phyloP scores from a whole-genome alignment of 1,139 yeast species.

The Yamadazyma diddensiae region DNA sequence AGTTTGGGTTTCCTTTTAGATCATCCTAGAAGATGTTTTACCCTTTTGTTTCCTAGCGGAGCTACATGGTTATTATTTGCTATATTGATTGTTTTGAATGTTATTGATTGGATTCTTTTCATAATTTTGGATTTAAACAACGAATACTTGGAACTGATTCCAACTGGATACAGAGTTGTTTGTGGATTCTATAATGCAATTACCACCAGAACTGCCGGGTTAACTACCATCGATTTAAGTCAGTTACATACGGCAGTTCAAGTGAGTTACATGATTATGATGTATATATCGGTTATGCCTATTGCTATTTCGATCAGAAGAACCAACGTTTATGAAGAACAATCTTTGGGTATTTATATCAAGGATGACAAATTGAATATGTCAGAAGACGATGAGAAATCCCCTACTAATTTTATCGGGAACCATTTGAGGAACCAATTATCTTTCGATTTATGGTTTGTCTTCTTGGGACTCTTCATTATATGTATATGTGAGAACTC shows the following conservation, averaged over 20 bases:
- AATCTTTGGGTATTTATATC: slow-evolving; percentile 80
- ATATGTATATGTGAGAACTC: slow-evolving; percentile 83
- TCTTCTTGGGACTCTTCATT: slow-evolving; percentile 80
- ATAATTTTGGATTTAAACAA: slow-evolving; percentile 70
- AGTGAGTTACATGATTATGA: slow-evolving; percentile 92
- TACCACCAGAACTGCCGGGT: slow-evolving; percentile 93
- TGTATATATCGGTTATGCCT: slow-evolving; percentile 96
- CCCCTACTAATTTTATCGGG: slow-evolving; percentile 65
- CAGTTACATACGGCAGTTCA: slow-evolving; percentile 85
- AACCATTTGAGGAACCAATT: slow-evolving; percentile 89
- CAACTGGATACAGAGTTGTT: slow-evolving; percentile 66
- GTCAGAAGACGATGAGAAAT: slow-evolving; percentile 32
- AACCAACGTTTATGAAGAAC: slow-evolving; percentile 97
- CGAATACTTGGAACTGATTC: slow-evolving; percentile 43
- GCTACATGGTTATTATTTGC: slow-evolving; percentile 95
- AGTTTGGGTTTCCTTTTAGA: slow-evolving; percentile 83
- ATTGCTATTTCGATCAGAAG: slow-evolving; percentile 93
- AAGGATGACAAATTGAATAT: slow-evolving; percentile 33
- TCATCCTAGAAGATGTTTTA: slow-evolving; percentile 96
- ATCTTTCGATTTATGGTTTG: slow-evolving; percentile 93
- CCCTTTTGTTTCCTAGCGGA: slow-evolving; percentile 82
- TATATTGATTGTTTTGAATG: slow-evolving; percentile 69
- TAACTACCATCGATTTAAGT: slow-evolving; percentile 66
- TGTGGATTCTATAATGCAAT: slow-evolving; percentile 90
- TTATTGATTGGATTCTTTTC: slow-evolving; percentile 75